Percentiles rank a stretch among this genome's conserved stretches.
phyloP scores from a whole-genome alignment of 2,329 filamentous ascomycete species.

The Aspergillus aculeatus region DNA sequence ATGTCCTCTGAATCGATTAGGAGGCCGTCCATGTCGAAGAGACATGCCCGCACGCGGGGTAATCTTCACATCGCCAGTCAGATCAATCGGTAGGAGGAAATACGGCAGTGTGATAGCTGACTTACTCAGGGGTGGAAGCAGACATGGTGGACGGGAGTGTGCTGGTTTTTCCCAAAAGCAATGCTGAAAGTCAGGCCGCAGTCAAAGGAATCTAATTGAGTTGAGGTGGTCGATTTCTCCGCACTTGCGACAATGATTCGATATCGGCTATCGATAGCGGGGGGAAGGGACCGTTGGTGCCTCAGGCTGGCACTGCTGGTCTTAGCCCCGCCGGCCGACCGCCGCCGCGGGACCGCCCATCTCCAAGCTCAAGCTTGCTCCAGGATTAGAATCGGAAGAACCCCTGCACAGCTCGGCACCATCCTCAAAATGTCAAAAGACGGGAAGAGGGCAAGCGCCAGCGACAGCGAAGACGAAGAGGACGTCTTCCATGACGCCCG shows the following conservation, averaged over 20 bases:
- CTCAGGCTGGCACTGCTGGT: constrained; percentile 1
- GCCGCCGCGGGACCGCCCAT: not conserved
- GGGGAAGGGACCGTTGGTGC: not conserved
- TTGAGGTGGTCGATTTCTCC: not conserved
- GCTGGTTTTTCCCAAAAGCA: not conserved
- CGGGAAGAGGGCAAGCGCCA: constrained; percentile 16
- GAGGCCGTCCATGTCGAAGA: constrained; percentile 98
- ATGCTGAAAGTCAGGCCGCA: not conserved
- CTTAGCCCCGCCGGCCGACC: not conserved
- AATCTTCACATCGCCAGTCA: constrained; percentile 52
- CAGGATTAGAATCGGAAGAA: too few relatives aligned
- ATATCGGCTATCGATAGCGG: not conserved
- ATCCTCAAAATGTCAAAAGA: constrained; percentile 26
- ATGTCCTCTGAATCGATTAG: constrained; percentile 90
- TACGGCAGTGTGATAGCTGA: not conserved
- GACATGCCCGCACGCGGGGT: constrained; percentile 79
- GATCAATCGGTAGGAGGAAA: not conserved
- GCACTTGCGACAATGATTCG: not conserved
- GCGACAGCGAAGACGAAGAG: constrained; percentile 36
- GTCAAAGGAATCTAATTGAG: too few relatives aligned
- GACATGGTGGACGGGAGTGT: constrained; percentile 2
- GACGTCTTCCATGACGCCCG: constrained; percentile 44
- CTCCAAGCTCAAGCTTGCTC: not conserved
- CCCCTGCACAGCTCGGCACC: not conserved
- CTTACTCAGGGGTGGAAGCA: constrained; percentile 8